Evolutionary conservation across 2,329 filamentous ascomycete species (phyloP).

Genomic region (Colletotrichum eleusines): DNA sequence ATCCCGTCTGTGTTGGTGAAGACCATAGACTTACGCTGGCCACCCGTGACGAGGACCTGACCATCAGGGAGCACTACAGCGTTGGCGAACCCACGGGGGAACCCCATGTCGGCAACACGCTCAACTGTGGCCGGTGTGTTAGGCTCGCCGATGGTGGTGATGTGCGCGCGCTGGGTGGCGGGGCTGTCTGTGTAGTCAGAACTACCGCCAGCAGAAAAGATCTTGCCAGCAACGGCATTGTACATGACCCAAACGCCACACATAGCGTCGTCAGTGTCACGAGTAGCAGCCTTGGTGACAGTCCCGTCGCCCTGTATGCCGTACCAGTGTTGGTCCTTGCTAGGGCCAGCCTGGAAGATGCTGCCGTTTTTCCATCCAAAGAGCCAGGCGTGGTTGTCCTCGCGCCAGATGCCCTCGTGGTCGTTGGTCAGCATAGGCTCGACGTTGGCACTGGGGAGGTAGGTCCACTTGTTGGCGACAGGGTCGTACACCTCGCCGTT

Average conservation of each 20-base stretch:
- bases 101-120: constrained; percentile 50
- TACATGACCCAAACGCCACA: constrained; percentile 69
- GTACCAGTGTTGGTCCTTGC: constrained; percentile 69
- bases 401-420: constrained; percentile 62
- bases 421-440: constrained; percentile 64
- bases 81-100: constrained; percentile 58
- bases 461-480: constrained; percentile 58
- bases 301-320: constrained; percentile 57
- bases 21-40: constrained; percentile 55
- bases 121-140: constrained; percentile 45
- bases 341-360: constrained; percentile 68
- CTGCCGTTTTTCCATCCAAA: constrained; percentile 59
- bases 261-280: constrained; percentile 63
- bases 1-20: constrained; percentile 59
- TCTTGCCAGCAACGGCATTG: constrained; percentile 68
- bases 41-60: constrained; percentile 60
- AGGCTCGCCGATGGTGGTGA: constrained; percentile 60
- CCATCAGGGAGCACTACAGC: constrained; percentile 63
- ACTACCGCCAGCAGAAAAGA: constrained; percentile 64
- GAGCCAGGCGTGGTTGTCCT: constrained; percentile 51
- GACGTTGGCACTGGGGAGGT: constrained; percentile 57
- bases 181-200: constrained; percentile 58
- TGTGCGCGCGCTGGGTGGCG: constrained; percentile 59
- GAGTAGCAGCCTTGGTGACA: constrained; percentile 55
- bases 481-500: constrained; percentile 68